phyloP scores from a whole-genome alignment of 2,329 filamentous ascomycete genomes.

The Hansfordia pulvinata region DNA sequence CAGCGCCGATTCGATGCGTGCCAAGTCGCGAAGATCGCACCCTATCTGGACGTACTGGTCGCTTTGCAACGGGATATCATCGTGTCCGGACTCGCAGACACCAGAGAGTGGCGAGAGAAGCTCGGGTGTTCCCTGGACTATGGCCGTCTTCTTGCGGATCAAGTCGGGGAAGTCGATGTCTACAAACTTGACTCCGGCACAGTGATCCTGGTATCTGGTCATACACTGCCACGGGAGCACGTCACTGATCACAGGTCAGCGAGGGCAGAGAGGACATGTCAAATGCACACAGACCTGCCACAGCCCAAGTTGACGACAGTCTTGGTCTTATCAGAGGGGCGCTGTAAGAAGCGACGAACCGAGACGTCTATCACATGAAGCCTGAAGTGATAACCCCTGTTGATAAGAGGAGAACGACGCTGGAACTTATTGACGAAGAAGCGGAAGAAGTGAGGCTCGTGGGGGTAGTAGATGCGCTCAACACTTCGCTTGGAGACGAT shows the following conservation, averaged over 20 bases:
- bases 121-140: slow-evolving; percentile 50
- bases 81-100: slow-evolving; percentile 23
- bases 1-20: slow-evolving; percentile 44
- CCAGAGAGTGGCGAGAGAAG: slow-evolving; percentile 38
- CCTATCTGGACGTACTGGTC: slow-evolving; percentile 65
- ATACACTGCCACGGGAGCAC: slow-evolving; percentile 77
- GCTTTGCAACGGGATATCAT: slow-evolving; percentile 45
- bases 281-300: slow-evolving; percentile 56
- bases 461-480: slow-evolving; percentile 70
- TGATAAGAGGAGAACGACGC: slow-evolving; percentile 75
- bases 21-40: slow-evolving; percentile 63
- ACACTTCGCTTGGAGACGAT: slow-evolving; percentile 89
- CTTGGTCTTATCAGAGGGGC: slow-evolving; percentile 41
- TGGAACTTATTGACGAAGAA: slow-evolving; percentile 79
- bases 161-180: slow-evolving; percentile 79
- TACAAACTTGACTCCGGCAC: slow-evolving; percentile 52
- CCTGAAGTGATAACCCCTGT: slow-evolving; percentile 77
- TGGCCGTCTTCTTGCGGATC: slow-evolving; percentile 58
- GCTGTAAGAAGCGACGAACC: slow-evolving; percentile 59
- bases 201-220: slow-evolving; percentile 46
- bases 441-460: slow-evolving; percentile 72
- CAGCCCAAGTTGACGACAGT: slow-evolving; percentile 76
- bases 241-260: slow-evolving; percentile 42
- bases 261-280: slow-evolving; percentile 1
- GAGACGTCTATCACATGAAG: slow-evolving; percentile 70